These are phyloP conservation scores for Pyracantha coccinea DNA, from an alignment of 331 rosid species.

Conservation along the genomic window DNA sequence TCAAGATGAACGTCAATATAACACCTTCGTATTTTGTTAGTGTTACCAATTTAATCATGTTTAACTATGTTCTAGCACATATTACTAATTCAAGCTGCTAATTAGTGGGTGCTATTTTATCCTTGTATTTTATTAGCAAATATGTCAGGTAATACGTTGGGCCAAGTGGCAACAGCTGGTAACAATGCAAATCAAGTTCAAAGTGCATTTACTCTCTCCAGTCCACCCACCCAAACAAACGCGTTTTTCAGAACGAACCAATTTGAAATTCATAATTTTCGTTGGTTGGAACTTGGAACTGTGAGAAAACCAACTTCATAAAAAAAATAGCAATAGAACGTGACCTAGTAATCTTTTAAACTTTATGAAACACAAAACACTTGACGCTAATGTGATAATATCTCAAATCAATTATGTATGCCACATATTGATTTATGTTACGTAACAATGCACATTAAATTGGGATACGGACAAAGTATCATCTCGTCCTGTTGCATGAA, in stretches of 20 bases:
- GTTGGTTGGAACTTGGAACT: background rate
- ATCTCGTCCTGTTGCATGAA: too few species aligned
- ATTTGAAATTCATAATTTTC: background rate
- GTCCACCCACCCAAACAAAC: background rate
- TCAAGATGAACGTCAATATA: background rate
- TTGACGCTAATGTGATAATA: accelerated
- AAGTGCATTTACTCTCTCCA: too few species aligned
- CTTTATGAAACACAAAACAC: too few species aligned
- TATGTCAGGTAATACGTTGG: too few species aligned
- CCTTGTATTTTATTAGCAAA: too few species aligned
- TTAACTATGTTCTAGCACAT: too few species aligned
- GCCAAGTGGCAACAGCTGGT: too few species aligned
- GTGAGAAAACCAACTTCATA: background rate
- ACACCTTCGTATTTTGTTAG: background rate
- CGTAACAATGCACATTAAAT: background rate
- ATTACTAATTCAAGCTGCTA: too few species aligned
- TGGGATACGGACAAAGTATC: background rate
- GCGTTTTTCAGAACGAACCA: background rate
- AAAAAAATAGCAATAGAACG: background rate
- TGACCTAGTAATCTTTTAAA: background rate
- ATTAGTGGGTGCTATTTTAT: too few species aligned
- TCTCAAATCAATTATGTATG: background rate
- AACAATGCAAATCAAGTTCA: too few species aligned
- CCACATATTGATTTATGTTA: background rate
- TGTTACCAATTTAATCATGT: background rate